Base-by-base conservation (phyloP, 106 monocot species). In the Allium sativum region DNA sequence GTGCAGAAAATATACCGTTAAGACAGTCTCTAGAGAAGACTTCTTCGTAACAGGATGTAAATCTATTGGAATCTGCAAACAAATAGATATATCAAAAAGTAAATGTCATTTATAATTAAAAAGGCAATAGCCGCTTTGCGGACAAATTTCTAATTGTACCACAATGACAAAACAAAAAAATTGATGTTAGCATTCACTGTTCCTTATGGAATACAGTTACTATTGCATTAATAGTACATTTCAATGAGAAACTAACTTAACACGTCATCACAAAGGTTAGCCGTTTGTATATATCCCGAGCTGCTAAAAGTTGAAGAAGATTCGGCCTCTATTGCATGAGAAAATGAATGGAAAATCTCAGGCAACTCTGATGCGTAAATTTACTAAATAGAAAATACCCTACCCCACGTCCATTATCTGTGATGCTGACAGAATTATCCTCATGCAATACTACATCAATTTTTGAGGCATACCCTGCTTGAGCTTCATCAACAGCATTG, bases 361-460 rank as follows among this genome's bases (percentile, higher is more conserved):
- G 31, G 31, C 31, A 31, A 40, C n/a, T 18, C 42, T 18, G 54
- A 12, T 44, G 17, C 5, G 11, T 18, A 11, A 11, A 52, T 19
- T 45, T 19, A 12, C 10, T 18, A 61, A 45, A 45, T 45, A 61
- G 17, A 62, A 46, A 21, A 14, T 45, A 55, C 1, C 79, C 44
- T 88, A 98, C 96, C 84, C 96, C 96, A 67, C 96, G 72, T 55
- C 96, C 96, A 78, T 98, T 85, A 76, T 98, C 96, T 53, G 78
- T 77, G 21, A 98, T 64, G 71, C 87, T 78, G 21, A 92, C 91
- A 72, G 96, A 98, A 73, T 82, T 82, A 59, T 98, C 96, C 55
- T 82, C 84, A 43, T 79, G 82, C 42, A 98, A 61, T 55, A 84
- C 64, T 54, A 92, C 96, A 64, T 91, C 88, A 41, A 92, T 68